A percentile compares a stretch with the other conserved stretches of the same genome.
Conservation (phyloP, 73 alveolate genomes). For the Paramecium primaurelia region DNA sequence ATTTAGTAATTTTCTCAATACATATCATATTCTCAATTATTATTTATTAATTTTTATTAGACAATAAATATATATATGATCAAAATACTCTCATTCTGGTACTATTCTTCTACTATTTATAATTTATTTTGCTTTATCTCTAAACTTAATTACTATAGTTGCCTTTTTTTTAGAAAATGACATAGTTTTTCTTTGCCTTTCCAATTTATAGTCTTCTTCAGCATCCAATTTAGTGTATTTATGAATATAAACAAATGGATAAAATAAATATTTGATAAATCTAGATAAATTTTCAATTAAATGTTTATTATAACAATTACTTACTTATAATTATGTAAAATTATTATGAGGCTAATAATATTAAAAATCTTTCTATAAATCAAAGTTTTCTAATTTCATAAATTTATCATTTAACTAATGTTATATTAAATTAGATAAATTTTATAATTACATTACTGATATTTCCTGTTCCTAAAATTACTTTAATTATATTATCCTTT, state of each 20-base stretch:
- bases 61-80: neutral
- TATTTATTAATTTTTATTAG: neutral
- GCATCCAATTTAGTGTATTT: neutral
- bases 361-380: neutral
- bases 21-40: no score
- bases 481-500: neutral
- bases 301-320: neutral
- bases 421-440: neutral
- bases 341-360: conserved; percentile 18
- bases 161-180: neutral
- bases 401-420: neutral
- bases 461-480: neutral
- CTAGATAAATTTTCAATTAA: neutral
- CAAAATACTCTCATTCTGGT: neutral
- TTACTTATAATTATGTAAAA: neutral
- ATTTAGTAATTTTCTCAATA: no score
- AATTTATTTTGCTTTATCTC: neutral
- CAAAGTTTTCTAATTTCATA: neutral
- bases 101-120: neutral
- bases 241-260: neutral
- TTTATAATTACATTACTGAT: neutral
- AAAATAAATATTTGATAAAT: neutral
- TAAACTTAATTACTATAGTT: neutral
- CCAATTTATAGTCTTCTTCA: neutral
- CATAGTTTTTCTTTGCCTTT: neutral